phyloP scores from a whole-genome alignment of 2,329 filamentous ascomycete species.

The Curvularia hawaiiensis region DNA sequence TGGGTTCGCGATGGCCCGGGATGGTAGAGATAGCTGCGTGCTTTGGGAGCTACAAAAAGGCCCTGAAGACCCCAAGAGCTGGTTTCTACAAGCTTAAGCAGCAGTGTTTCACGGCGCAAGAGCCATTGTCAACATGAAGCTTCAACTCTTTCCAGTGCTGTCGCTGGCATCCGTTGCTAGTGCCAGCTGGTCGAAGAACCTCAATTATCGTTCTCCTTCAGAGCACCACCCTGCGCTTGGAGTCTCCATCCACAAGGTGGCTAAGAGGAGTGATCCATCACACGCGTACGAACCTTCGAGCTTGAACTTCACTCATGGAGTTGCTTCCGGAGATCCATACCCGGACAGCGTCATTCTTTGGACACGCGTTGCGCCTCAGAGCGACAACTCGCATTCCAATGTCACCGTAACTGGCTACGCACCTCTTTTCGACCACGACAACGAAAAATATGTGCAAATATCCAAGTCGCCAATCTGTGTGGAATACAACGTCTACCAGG shows the following conservation, averaged over 20 bases:
- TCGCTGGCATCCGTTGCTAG: conserved; percentile 22
- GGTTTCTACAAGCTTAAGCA: conserved; percentile 7
- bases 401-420: conserved; percentile 62
- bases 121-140: conserved; percentile 30
- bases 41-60: conserved; percentile 29
- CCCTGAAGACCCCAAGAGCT: conserved; percentile 9
- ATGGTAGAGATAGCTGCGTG: conserved; percentile 9
- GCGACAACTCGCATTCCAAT: conserved; percentile 50
- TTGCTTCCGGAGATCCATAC: conserved; percentile 54
- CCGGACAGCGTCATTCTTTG: conserved; percentile 46
- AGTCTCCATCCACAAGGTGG: conserved; percentile 67
- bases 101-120: conserved; percentile 1
- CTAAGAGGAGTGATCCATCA: conserved; percentile 54
- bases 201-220: conserved; percentile 73
- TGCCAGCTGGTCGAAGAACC: conserved; percentile 53
- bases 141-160: conserved; percentile 31
- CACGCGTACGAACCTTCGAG: conserved; percentile 27
- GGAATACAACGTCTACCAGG: conserved; percentile 64
- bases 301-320: conserved; percentile 52
- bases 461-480: conserved; percentile 70
- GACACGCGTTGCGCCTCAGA: conserved; percentile 45
- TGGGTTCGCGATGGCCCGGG: conserved; percentile 7
- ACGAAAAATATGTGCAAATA: conserved; percentile 57
- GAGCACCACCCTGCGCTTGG: conserved; percentile 67
- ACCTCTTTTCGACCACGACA: conserved; percentile 59